Evolutionary conservation across 2,329 filamentous ascomycete genomes (phyloP), one percentile per base, ranked within the genome.

Genomic region (Arthroderma uncinatum): DNA sequence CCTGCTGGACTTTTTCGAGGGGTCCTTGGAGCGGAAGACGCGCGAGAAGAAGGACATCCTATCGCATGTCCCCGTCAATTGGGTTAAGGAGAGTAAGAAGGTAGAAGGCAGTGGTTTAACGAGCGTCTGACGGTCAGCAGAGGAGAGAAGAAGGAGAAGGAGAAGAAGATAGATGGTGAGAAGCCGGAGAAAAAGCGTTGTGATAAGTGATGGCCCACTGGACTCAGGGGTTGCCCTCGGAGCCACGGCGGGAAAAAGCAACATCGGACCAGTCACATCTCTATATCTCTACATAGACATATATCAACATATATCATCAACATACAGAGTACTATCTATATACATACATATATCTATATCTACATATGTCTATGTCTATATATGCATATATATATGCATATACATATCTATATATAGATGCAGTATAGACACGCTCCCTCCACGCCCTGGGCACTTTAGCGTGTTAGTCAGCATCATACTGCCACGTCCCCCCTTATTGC

Each of bases 1-100:
- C 61, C 78, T 72, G 60, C 78, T 76, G 57, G 76, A 73, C 64
- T 74, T 81, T 74, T 90, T 91, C 74, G 79, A 79, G 63, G 76
- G 73, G 75, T 93, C 88, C 75, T 85, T 90, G 75, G 81, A 80
- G 78, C 89, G 89, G 73, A 92, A 81, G 59, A 79, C 76, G 60
- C 76, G 78, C 58, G 79, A 79, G 67, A 83, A 80, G 67, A 82
- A 81, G 57, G 80, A 74, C 79, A 82, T 82, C 42, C 23, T 48
- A 14, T 39, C 42, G 33, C 33, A 34, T 34, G 33, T 34, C 33
- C 33, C 33, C 6, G 6, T 12, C 42, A 10, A n/a, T 6, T 10
- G 4, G 8, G 10, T 16, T 23, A 30, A 48, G 10, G 42, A 48
- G 42, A 10, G 23, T 48, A 14, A 42, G 39, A 42, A 42, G 4